phyloP scores from a whole-genome alignment of 164 flowering plant genomes.

The Santalum album region DNA sequence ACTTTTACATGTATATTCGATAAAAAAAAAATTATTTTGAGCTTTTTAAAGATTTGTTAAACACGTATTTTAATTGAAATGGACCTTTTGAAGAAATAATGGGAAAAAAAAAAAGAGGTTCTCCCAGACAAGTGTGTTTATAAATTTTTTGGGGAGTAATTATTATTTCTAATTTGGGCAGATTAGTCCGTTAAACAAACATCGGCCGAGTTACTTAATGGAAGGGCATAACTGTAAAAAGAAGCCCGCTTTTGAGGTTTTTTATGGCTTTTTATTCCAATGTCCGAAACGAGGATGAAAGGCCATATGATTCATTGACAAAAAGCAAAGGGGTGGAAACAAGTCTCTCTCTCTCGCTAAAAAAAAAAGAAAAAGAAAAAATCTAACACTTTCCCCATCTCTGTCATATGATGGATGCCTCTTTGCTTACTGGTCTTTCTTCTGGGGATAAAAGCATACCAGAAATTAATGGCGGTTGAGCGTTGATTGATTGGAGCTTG shows the following conservation, averaged over 20 bases:
- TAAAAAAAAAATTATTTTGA: too few species aligned
- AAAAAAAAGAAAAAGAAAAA: too few species aligned
- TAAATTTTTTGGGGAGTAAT: too few species aligned
- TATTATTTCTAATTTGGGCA: too few species aligned
- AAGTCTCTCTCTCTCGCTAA: constrained; percentile 1
- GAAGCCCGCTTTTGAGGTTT: background rate
- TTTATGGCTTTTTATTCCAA: background rate
- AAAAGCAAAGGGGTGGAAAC: background rate
- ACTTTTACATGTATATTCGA: too few species aligned
- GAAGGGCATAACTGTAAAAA: background rate
- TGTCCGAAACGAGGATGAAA: constrained; percentile 2
- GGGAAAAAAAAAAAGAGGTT: too few species aligned
- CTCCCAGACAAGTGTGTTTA: too few species aligned
- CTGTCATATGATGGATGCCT: constrained; percentile 3
- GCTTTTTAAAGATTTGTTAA: too few species aligned
- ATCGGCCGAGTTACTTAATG: too few species aligned
- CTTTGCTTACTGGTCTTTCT: background rate
- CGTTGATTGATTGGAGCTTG: constrained; percentile 25
- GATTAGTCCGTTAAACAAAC: too few species aligned
- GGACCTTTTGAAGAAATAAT: too few species aligned
- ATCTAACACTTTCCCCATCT: constrained; percentile 5
- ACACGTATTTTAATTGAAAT: too few species aligned
- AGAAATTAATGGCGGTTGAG: constrained; percentile 25
- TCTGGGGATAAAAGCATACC: constrained; percentile 11
- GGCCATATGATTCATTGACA: background rate